Conservation (phyloP, 1,284 basidiomycete species). For the Cystobasidiaceae sp. region DNA sequence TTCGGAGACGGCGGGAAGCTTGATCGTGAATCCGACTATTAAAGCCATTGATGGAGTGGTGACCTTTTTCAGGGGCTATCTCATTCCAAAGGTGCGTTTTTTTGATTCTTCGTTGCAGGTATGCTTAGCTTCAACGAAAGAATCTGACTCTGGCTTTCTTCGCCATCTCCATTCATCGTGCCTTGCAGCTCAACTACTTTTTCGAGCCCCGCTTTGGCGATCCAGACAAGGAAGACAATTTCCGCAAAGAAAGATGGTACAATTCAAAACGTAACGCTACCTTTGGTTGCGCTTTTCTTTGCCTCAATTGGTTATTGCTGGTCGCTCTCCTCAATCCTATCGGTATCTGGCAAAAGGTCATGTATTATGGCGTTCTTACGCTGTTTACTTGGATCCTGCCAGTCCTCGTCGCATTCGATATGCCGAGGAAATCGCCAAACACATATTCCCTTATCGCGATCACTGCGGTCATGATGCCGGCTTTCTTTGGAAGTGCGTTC, state of each 20-base stretch:
- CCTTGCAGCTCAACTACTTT: conserved; percentile 9
- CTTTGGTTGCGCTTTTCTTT: conserved; percentile 61
- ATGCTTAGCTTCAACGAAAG: not conserved
- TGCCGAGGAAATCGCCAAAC: conserved; percentile 57
- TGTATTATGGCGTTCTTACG: conserved; percentile 50
- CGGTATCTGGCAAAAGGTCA: conserved; percentile 46
- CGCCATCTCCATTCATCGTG: not conserved
- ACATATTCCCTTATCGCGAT: conserved; percentile 60
- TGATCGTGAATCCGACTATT: conserved; percentile 15
- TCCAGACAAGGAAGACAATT: conserved; percentile 28
- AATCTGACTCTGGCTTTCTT: not conserved
- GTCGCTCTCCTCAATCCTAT: conserved; percentile 47
- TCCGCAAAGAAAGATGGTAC: conserved; percentile 29
- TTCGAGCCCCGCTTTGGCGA: conserved; percentile 30
- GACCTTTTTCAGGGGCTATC: conserved; percentile 25
- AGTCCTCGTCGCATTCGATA: conserved; percentile 62
- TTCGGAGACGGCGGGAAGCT: conserved; percentile 25
- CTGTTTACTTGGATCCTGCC: conserved; percentile 50
- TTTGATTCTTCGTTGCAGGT: not conserved
- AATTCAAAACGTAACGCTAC: conserved; percentile 41
- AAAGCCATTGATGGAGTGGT: conserved; percentile 24
- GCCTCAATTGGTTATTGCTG: conserved; percentile 60
- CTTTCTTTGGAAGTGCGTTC: conserved; percentile 6
- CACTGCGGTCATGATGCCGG: conserved; percentile 16
- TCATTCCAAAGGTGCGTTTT: conserved; percentile 15